Base-by-base conservation (phyloP, 2,329 filamentous ascomycete species). In the Cladosporium phlei region DNA sequence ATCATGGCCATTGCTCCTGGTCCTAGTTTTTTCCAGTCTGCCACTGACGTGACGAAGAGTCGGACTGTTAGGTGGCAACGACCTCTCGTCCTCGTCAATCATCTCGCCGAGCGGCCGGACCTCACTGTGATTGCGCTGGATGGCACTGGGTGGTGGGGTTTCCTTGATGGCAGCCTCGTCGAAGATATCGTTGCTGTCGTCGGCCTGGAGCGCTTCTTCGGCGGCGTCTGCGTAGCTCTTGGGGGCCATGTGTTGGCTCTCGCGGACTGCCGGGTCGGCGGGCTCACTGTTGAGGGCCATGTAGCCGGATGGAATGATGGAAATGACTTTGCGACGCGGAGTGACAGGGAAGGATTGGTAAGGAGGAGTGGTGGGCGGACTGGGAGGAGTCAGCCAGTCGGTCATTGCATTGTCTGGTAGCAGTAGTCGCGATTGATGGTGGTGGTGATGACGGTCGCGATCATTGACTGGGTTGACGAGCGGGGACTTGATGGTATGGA, bases 211-310 rank as follows among this genome's bases (percentile, higher is more conserved):
- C 51, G 34, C 59, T 33, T 59, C 52, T 16, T 54, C 53, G 20
- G 65, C 64, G 24, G 69, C 69, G 50, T 68, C 69, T 25, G 66
- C 67, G 55, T 69, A 72, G 38, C 66, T 68, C 55, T 72, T 73
- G 50, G 66, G 66, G 14, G 66, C 56, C 25, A 71, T 62, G 27
- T 65, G 49, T 14, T 66, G 62, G 29, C 64, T 58, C 27, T 64
- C 56, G 43, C 69, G 67, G 53, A 67, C 65, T 30, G 63, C 56
- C 11, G 68, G 66, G 49, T 60, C 61, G 32, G 68, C 64, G 19
- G 68, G 69, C 54, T 71, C 69, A 24, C 63, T 38, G 39, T 68
- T 69, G 47, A 69, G 58, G 52, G 68, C 65, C 68, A 69, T 70
- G 42, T 45, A 45, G 22, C 42, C 42, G 4, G 42, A 32, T 32